Evolutionary conservation across 1,284 basidiomycete genomes (phyloP), one percentile per base, ranked within the genome.

Genomic region (Cryptococcus sp.): DNA sequence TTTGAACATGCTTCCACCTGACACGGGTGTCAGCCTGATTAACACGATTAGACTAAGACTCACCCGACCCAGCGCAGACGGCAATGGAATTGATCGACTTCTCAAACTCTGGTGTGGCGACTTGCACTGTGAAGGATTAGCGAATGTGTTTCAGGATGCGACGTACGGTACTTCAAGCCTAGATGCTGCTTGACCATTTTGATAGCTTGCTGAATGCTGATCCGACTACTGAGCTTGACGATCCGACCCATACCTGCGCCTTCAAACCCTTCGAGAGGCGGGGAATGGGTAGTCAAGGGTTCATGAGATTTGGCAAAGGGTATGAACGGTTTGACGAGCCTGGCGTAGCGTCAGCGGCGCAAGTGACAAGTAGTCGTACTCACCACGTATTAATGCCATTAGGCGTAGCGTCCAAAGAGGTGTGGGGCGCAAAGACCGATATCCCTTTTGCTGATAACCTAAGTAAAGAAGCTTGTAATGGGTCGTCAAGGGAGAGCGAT

Each of bases 391-490:
- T 94, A 63, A 97, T 86, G 0, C 93, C 93, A 15, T 86, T 90
- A 52, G 83, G 83, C 2, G 90, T 86, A 5, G 80, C 85, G 75
- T 98, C 94, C 15, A 96, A 81, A 1, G 89, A 85, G 0, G 90
- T 92, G 76, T 97, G 94, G 0, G 93, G 93, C 40, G 83, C 84
- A 79, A 91, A 97, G 3, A 97, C 82, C 16, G 88, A 90, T 57
- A 96, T 87, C 0, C 93, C 93, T 5, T 85, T 82, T 0, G 89
- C 87, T 0, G 87, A 87, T 57, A 91, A 88, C 55, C 83, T 83
- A 17, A 98, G 83, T 22, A 98, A 82, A 11, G 87, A 89, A 0
- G 84, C 78, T 79, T 96, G 93, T 15, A 96, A 81, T 0, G 92
- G 85, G 67, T 89, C 88, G 39, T 83, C 73, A 50, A 93, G 82